Evolutionary conservation across 805 yeast genomes (phyloP).

Genomic region (Hanseniaspora jakobsenii): DNA sequence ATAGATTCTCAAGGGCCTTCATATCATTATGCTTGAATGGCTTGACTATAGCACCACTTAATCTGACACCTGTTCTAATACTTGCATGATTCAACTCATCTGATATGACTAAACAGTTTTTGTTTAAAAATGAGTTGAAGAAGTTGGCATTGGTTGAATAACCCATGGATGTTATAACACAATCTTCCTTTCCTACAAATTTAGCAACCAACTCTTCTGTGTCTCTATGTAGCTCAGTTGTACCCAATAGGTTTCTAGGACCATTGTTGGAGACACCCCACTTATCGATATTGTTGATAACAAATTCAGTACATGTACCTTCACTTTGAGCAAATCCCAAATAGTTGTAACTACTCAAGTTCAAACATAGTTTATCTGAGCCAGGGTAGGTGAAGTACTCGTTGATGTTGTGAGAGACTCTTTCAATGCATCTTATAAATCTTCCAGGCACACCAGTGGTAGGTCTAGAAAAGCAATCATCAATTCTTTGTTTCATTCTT

Average conservation of each 20-base stretch:
- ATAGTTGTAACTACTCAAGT: slow-evolving; percentile 83
- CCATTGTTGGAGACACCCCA: slow-evolving; percentile 74
- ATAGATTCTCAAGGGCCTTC: slow-evolving; percentile 58
- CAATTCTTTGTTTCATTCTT: slow-evolving; percentile 78
- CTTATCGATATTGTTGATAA: slow-evolving; percentile 48
- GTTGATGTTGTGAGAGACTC: slow-evolving; percentile 56
- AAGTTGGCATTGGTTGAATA: slow-evolving; percentile 89
- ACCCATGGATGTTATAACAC: slow-evolving; percentile 83
- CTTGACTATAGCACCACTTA: slow-evolving; percentile 85
- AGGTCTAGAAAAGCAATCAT: slow-evolving; percentile 90
- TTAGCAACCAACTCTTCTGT: slow-evolving; percentile 71
- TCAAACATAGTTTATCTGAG: slow-evolving; percentile 61
- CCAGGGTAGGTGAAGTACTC: slow-evolving; percentile 65
- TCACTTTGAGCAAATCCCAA: slow-evolving; percentile 93
- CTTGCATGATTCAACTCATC: slow-evolving; percentile 95
- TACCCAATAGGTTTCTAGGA: slow-evolving; percentile 62
- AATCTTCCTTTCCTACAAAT: slow-evolving; percentile 83
- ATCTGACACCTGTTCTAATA: slow-evolving; percentile 84
- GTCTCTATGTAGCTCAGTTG: slow-evolving; percentile 56
- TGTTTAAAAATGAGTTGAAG: slow-evolving; percentile 70
- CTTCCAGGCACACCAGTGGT: slow-evolving; percentile 98
- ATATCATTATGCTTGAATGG: slow-evolving; percentile 88
- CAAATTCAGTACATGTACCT: slow-evolving; percentile 77
- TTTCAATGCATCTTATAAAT: slow-evolving; percentile 65
- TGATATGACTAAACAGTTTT: slow-evolving; percentile 79